A percentile compares a stretch with the other conserved stretches of the same genome.
These are phyloP conservation scores for Basipetospora chlamydospora DNA, from an alignment of 2,329 filamentous ascomycete genomes.

Conservation along the genomic window DNA sequence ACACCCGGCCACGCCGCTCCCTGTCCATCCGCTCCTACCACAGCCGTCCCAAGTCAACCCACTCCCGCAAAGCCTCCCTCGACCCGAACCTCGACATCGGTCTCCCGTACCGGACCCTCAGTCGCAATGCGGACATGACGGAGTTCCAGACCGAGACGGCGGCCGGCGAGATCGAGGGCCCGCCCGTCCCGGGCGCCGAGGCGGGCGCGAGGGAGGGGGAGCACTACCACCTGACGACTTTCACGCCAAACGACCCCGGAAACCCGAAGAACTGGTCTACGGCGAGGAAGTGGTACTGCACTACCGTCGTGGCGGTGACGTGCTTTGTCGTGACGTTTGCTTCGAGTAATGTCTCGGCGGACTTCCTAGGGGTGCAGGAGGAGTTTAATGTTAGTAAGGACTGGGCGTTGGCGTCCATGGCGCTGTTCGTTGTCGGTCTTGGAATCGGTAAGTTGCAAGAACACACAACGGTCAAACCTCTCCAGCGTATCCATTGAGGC, in stretches of 20 bases:
- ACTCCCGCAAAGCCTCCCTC: constrained; percentile 17
- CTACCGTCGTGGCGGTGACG: constrained; percentile 66
- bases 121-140: constrained; percentile 41
- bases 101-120: constrained; percentile 52
- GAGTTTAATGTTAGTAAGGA: constrained; percentile 47
- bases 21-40: constrained; percentile 11
- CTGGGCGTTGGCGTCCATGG: constrained; percentile 29
- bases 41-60: background rate
- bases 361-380: constrained; percentile 47
- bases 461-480: no score
- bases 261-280: constrained; percentile 83
- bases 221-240: constrained; percentile 55
- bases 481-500: no score
- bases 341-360: constrained; percentile 68
- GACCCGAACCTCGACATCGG: constrained; percentile 34
- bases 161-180: constrained; percentile 42
- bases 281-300: constrained; percentile 66
- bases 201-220: constrained; percentile 21
- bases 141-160: constrained; percentile 53
- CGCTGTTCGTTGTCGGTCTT: constrained; percentile 49
- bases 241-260: constrained; percentile 53
- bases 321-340: constrained; percentile 58
- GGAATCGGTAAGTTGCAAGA: constrained; percentile 41
- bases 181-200: constrained; percentile 12
- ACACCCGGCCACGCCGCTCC: constrained; percentile 6